These are phyloP conservation scores for Goffeauzyma gilvescens DNA, from an alignment of 768 basidiomycete species.

Conservation along the genomic window DNA sequence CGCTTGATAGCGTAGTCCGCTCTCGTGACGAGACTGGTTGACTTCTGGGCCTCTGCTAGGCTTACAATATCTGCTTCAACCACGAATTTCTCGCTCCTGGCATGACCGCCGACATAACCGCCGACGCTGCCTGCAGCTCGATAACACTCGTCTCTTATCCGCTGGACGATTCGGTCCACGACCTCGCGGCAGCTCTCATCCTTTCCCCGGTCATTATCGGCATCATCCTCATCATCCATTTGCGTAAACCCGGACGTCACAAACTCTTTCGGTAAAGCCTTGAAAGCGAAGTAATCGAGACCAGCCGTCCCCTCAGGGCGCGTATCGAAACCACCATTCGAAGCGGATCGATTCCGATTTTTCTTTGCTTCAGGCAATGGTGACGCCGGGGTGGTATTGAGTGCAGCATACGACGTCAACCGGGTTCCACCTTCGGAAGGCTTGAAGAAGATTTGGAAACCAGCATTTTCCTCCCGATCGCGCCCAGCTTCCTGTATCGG, in stretches of 20 bases:
- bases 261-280: constrained; percentile 30
- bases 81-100: constrained; percentile 37
- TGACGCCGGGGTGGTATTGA: constrained; percentile 38
- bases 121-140: constrained; percentile 35
- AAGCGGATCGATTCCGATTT: neutral
- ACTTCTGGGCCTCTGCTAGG: constrained; percentile 59
- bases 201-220: constrained; percentile 12
- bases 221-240: constrained; percentile 9
- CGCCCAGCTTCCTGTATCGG: constrained; percentile 80
- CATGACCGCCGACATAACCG: constrained; percentile 31
- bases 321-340: neutral
- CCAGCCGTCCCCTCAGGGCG: constrained; percentile 13
- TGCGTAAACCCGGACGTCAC: constrained; percentile 8
- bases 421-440: constrained; percentile 54
- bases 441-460: constrained; percentile 66
- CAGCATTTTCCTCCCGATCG: constrained; percentile 70
- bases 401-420: constrained; percentile 64
- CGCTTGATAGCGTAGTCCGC: constrained; percentile 88
- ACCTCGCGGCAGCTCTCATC: constrained; percentile 51
- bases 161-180: constrained; percentile 53
- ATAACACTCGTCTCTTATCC: constrained; percentile 48
- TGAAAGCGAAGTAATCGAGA: constrained; percentile 33
- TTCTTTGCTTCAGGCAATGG: neutral
- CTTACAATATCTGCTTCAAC: constrained; percentile 60
- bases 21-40: constrained; percentile 72